A percentile compares a stretch with the other conserved stretches of the same genome.
These are phyloP conservation scores for Penicillium sp. DNA, from an alignment of 2,329 filamentous ascomycete species.

Conservation along the genomic window DNA sequence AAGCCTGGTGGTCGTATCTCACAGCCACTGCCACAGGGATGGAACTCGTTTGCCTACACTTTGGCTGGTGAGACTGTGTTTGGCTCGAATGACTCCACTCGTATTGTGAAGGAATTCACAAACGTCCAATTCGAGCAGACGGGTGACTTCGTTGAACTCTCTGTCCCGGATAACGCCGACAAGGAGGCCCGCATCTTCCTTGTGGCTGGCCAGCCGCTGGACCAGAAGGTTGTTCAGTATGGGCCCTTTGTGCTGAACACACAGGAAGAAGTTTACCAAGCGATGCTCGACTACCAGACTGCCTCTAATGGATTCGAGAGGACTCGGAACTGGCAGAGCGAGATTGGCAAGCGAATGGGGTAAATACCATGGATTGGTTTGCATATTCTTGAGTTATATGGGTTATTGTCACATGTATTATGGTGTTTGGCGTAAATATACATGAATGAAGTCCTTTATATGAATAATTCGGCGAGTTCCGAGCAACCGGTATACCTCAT, in stretches of 20 bases:
- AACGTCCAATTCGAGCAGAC: conserved; percentile 78
- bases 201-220: conserved; percentile 67
- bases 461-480: not conserved
- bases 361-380: not conserved
- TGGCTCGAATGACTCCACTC: conserved; percentile 42
- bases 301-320: conserved; percentile 71
- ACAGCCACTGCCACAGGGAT: conserved; percentile 67
- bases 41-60: conserved; percentile 85
- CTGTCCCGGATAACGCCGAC: conserved; percentile 58
- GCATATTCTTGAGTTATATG: not conserved
- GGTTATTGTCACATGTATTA: not conserved
- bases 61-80: conserved; percentile 62
- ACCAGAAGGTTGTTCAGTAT: conserved; percentile 74
- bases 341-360: conserved; percentile 73
- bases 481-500: not conserved
- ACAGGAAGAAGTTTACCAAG: conserved; percentile 65
- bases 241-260: conserved; percentile 73
- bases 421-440: not conserved
- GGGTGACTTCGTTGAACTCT: conserved; percentile 66
- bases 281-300: conserved; percentile 65
- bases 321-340: conserved; percentile 68
- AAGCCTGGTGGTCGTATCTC: conserved; percentile 67
- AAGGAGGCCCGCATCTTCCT: conserved; percentile 51
- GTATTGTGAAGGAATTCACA: conserved; percentile 54
- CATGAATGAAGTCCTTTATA: not conserved